A percentile compares a stretch with the other conserved stretches of the same genome.
Conservation (phyloP, 2,329 filamentous ascomycete species). For the Aphanocladium album region DNA sequence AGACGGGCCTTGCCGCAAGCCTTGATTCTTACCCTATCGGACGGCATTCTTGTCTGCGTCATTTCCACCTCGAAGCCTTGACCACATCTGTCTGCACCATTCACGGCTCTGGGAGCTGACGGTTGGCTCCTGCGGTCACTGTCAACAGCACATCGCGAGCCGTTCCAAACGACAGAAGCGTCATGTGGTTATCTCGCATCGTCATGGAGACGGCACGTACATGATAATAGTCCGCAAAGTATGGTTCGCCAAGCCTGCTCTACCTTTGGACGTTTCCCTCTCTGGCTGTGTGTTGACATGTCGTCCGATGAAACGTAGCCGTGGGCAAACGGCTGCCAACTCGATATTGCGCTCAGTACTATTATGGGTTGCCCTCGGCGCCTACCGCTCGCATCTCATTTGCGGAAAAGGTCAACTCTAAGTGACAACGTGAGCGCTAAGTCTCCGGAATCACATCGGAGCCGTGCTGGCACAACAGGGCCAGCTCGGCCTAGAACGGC, state of each 20-base stretch:
- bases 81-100: background rate
- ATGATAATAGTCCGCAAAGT: background rate
- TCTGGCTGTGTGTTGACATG: background rate
- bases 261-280: background rate
- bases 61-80: conserved; percentile 1
- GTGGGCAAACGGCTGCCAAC: background rate
- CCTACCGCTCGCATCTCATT: conserved; percentile 6
- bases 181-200: background rate
- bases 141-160: background rate
- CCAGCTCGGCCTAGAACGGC: background rate
- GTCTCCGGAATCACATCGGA: conserved; percentile 9
- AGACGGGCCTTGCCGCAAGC: background rate
- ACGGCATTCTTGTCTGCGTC: background rate
- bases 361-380: background rate
- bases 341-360: background rate
- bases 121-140: too few species aligned
- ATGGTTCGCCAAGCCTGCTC: background rate
- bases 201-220: background rate
- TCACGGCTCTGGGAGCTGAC: background rate
- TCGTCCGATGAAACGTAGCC: background rate
- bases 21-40: background rate
- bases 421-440: background rate
- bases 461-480: background rate
- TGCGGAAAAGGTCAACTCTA: background rate
- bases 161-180: background rate